Percentiles rank a stretch among this genome's conserved stretches.
Evolutionary conservation across 1,284 basidiomycete species (phyloP).

Genomic region (Cryptococcus sp.): DNA sequence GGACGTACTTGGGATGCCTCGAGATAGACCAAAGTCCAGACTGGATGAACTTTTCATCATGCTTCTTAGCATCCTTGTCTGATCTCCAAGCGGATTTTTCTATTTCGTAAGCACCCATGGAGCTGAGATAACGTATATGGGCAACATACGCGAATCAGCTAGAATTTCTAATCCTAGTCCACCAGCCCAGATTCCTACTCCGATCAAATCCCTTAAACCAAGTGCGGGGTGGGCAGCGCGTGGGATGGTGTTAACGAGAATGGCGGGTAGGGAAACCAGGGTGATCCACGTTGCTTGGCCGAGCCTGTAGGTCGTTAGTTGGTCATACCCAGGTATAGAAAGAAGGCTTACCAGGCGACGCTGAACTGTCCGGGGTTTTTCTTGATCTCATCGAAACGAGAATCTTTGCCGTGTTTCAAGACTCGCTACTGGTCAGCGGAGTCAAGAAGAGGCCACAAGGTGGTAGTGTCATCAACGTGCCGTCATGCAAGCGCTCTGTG

Average conservation of each 20-base stretch:
- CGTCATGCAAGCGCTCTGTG: background rate
- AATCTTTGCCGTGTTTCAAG: constrained; percentile 56
- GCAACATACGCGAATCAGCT: constrained; percentile 56
- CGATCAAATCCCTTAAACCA: constrained; percentile 57
- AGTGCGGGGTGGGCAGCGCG: constrained; percentile 58
- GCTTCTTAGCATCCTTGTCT: constrained; percentile 62
- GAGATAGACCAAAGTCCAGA: constrained; percentile 67
- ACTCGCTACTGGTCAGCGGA: constrained; percentile 52
- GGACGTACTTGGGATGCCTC: constrained; percentile 67
- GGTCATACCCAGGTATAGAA: background rate
- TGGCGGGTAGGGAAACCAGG: constrained; percentile 64
- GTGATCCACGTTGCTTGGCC: constrained; percentile 71
- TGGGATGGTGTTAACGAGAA: constrained; percentile 63
- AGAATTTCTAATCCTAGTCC: constrained; percentile 62
- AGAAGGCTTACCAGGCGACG: constrained; percentile 54
- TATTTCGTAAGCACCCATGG: constrained; percentile 3
- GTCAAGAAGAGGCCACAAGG: background rate
- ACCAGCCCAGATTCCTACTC: constrained; percentile 57
- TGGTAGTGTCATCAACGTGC: background rate
- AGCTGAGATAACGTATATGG: no score
- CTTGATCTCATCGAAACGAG: constrained; percentile 67
- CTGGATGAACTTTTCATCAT: constrained; percentile 69
- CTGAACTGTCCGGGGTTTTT: constrained; percentile 59
- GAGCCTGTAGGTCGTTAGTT: constrained; percentile 34
- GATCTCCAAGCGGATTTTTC: constrained; percentile 65